A percentile compares a stretch with the other conserved stretches of the same genome.
These are phyloP conservation scores for Phytomonas francai DNA, from an alignment of 208 protist genomes.

Conservation along the genomic window DNA sequence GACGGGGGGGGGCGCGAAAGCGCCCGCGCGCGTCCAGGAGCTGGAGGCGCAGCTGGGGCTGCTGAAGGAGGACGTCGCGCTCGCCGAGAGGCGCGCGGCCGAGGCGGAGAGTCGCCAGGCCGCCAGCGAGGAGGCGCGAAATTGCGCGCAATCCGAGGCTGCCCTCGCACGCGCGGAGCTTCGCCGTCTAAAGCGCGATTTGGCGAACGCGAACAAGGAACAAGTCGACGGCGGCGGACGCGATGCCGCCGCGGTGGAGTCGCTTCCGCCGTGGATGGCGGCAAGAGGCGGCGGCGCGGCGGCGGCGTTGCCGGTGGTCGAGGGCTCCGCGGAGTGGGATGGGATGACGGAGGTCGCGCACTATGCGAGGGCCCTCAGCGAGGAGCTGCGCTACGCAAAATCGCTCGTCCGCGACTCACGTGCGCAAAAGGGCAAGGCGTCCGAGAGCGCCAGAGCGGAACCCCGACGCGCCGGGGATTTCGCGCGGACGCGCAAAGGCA, in stretches of 20 bases:
- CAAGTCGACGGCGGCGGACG: background rate
- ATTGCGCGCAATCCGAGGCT: conserved; percentile 69
- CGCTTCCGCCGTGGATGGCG: background rate
- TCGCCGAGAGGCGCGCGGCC: conserved; percentile 33
- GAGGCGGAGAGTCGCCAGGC: conserved; percentile 15
- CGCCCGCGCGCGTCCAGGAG: background rate
- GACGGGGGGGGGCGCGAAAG: too few relatives aligned
- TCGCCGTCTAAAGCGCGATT: conserved; percentile 43
- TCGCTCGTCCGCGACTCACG: background rate
- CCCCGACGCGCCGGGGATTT: background rate
- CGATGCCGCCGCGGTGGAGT: background rate
- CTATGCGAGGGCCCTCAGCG: conserved; percentile 56
- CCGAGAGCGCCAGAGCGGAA: conserved; percentile 11
- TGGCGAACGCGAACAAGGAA: conserved; percentile 14
- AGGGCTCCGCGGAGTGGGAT: background rate
- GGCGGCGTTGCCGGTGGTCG: too few relatives aligned
- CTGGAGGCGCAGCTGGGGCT: conserved; percentile 19
- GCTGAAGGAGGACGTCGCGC: conserved; percentile 33
- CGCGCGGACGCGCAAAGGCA: conserved; percentile 1
- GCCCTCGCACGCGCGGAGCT: conserved; percentile 63
- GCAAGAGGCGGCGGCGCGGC: background rate
- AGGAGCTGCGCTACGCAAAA: conserved; percentile 38
- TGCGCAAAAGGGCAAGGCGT: too few relatives aligned
- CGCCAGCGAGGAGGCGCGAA: conserved; percentile 36
- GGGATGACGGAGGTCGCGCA: conserved; percentile 33